Conservation (phyloP, 2,329 filamentous ascomycete genomes). For the Juglanconis oblonga region DNA sequence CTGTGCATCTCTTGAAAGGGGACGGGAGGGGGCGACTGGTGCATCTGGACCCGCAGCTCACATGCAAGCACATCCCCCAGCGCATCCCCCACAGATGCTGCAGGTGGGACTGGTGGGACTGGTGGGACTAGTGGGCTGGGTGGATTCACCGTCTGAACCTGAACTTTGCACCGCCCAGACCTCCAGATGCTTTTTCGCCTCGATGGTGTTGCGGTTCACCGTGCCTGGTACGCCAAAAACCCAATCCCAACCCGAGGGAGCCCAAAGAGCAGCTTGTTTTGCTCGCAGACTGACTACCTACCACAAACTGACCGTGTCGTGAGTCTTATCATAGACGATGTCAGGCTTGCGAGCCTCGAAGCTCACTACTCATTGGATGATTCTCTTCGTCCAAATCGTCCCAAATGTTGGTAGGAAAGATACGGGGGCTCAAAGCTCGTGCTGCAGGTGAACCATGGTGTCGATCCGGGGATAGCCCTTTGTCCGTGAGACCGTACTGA, state of each 20-base stretch:
- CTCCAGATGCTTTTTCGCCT: not conserved
- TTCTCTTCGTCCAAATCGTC: not conserved
- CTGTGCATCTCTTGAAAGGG: not conserved
- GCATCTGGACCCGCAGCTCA: not conserved
- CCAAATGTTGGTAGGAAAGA: not conserved
- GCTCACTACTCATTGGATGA: not conserved
- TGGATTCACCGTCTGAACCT: not conserved
- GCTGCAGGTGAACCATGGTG: not conserved
- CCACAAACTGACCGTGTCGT: not conserved
- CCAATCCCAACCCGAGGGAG: not conserved
- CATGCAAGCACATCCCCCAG: slow-evolving; percentile 5
- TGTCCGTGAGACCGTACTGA: slow-evolving; percentile 6
- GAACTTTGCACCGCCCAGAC: not conserved
- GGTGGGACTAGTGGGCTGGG: not conserved
- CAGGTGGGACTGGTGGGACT: not conserved
- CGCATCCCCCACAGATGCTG: slow-evolving; percentile 7
- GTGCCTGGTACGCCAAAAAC: not conserved
- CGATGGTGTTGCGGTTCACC: not conserved
- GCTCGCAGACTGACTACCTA: not conserved
- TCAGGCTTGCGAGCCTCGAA: not conserved
- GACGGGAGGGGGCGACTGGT: not conserved
- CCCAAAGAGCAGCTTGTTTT: no score
- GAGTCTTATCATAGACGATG: not conserved
- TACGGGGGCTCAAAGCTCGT: not conserved
- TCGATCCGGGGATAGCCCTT: slow-evolving; percentile 5